Evolutionary conservation across 169 alveolate species (phyloP), one percentile per base, ranked within the genome.

Genomic region (Condylostoma magnum): DNA sequence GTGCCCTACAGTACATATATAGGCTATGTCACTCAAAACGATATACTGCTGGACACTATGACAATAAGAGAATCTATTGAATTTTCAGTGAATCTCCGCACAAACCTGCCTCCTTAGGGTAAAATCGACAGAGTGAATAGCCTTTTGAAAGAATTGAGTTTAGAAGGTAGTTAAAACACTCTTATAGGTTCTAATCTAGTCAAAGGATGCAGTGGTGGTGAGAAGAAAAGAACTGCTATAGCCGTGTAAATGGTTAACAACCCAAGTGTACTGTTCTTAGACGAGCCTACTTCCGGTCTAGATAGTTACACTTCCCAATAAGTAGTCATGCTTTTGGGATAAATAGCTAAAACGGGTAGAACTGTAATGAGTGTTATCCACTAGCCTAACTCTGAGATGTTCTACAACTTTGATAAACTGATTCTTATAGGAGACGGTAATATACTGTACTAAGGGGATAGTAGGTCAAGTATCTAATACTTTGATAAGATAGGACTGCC

Each of bases 201-300:
- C 2, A 85, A 83, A 69, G 96, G 96, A 28, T 67, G 87, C 25
- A 83, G 93, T 2, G 96, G 96, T 22, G 85, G 88, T n/a, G 81
- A 93, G 77, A 77, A 86, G 82, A 87, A 90, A 69, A 65, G 96
- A 66, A 82, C 87, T 27, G 75, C 91, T 55, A 85, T 93, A 12
- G 97, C 94, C 10, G 77, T 83, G 76, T 96, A 93, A 79, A 77
- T 93, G 57, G 66, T 91, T 51, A 82, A 82, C 37, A 84, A 85
- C 57, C 96, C 96, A 27, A 82, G 94, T 10, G 71, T 91, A 33
- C 70, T 91, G 34, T 80, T 91, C 51, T 84, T 93, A 77, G 96
- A 91, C 77, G 96, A 91, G 38, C 97, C 97, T 20, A 91, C 96
- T 4, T 85, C 94, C 30, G 97, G 96, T 2, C 73, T 93, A 63